Base-by-base conservation (phyloP, 495 filamentous ascomycete species). In the Xylaria nigripes region DNA sequence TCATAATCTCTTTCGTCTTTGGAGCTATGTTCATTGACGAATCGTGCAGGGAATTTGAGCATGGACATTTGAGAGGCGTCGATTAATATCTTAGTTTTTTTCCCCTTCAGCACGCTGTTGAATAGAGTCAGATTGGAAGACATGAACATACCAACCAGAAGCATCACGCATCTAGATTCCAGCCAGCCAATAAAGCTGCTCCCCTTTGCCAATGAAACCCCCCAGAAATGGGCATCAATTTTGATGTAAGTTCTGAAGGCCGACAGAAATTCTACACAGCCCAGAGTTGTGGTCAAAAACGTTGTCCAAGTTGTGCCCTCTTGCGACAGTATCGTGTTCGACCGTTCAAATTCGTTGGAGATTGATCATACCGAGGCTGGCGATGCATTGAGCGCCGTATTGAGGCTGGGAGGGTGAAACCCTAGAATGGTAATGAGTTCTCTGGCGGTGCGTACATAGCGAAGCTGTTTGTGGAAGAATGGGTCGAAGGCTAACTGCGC, bases 401-500 rank as follows among this genome's bases (percentile, higher is more conserved):
- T 84, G 8, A 81, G 62, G 18, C 62, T 62, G 4, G 81, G 81
- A 0, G 73, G 63, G 55, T 80, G 70, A 44, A 76, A 77, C 6
- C 78, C 78, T 5, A 80, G 61, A 40, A 85, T 71, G 16, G 72
- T 76, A 61, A 84, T 73, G 10, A 79, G 76, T 48, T 85, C 81
- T 46, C 76, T 67, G 29, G 63, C 46, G 42, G 72, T 70, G 42
- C 80, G 70, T 34, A 68, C 65, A 59, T 81, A 81, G 3, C 63
- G 67, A 6, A 76, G 65, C 10, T 49, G 53, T 19, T 57, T 62
- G 57, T 77, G 65, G 61, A 80, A 77, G 48, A 70, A 65, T 1
- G 76, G 76, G 55, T 85, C 81, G 48, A 73, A 80, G 12, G 72
- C 72, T 13, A 75, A 63, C 1, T 76, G 59, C 13, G 60, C 66